Conservation (phyloP, 2,329 filamentous ascomycete species). For the Colletotrichum musicola region DNA sequence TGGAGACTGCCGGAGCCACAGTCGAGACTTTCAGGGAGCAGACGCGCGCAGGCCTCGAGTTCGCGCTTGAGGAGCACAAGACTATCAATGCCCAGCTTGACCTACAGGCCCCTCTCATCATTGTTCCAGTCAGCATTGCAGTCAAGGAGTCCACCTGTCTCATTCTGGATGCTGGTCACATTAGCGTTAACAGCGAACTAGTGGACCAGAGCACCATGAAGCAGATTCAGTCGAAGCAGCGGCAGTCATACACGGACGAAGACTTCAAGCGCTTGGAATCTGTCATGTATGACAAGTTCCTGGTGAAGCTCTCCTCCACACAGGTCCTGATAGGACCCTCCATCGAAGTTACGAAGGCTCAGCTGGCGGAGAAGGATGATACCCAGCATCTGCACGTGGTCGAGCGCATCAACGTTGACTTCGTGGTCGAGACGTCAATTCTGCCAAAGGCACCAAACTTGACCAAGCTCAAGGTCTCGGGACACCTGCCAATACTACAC, state of each 20-base stretch:
- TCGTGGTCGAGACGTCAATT: constrained; percentile 95
- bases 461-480: constrained; percentile 91
- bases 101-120: constrained; percentile 94
- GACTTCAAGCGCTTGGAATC: constrained; percentile 91
- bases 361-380: constrained; percentile 77
- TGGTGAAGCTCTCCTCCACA: constrained; percentile 92
- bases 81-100: constrained; percentile 97
- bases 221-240: constrained; percentile 92
- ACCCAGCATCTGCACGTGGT: constrained; percentile 87
- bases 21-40: constrained; percentile 96
- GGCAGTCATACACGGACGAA: constrained; percentile 85
- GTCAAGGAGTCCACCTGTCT: constrained; percentile 85
- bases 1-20: constrained; percentile 95
- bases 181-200: constrained; percentile 92
- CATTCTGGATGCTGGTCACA: constrained; percentile 96
- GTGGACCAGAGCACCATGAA: constrained; percentile 92
- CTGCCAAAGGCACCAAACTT: constrained; percentile 95
- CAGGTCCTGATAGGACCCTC: constrained; percentile 96
- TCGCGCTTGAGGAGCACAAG: constrained; percentile 97
- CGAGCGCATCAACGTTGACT: constrained; percentile 97
- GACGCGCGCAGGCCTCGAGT: constrained; percentile 94
- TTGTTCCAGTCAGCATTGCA: constrained; percentile 93
- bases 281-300: constrained; percentile 97
- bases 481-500: constrained; percentile 91
- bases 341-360: constrained; percentile 87